These are phyloP conservation scores for Torulaspora delbrueckii DNA, from an alignment of 805 yeast genomes.

Conservation along the genomic window DNA sequence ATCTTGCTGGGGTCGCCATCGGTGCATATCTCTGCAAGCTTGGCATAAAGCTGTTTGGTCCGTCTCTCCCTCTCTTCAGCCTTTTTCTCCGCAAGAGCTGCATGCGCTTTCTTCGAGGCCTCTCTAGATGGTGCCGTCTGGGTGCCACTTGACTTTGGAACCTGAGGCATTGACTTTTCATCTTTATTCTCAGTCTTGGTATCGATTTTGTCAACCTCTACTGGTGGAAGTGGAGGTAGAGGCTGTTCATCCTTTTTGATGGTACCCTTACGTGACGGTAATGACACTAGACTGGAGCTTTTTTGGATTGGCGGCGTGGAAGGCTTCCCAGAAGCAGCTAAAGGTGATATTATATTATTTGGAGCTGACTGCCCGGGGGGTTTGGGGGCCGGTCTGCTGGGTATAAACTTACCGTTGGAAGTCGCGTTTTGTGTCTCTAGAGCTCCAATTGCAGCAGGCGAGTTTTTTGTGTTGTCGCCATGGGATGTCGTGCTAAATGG, in stretches of 20 bases:
- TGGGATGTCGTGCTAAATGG: slow-evolving; percentile 10
- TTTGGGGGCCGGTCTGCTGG: slow-evolving; percentile 64
- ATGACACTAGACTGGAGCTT: slow-evolving; percentile 6
- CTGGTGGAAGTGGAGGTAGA: slow-evolving; percentile 24
- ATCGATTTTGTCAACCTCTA: background rate
- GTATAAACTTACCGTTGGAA: slow-evolving; percentile 45
- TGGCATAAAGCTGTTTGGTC: slow-evolving; percentile 67
- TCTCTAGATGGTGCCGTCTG: slow-evolving; percentile 13
- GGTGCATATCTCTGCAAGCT: slow-evolving; percentile 70
- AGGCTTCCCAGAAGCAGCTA: slow-evolving; percentile 2
- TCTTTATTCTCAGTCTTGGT: slow-evolving; percentile 1
- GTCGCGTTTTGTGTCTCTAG: background rate
- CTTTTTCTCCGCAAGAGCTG: slow-evolving; percentile 55
- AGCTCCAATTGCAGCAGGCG: slow-evolving; percentile 2
- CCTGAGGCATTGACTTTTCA: slow-evolving; percentile 27
- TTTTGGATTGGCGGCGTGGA: slow-evolving; percentile 7
- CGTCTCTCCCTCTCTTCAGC: slow-evolving; percentile 72
- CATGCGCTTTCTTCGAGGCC: slow-evolving; percentile 26
- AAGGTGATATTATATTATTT: slow-evolving; percentile 3
- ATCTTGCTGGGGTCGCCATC: slow-evolving; percentile 75
- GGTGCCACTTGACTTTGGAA: slow-evolving; percentile 36
- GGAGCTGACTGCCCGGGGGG: slow-evolving; percentile 39
- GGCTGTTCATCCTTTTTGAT: slow-evolving; percentile 25
- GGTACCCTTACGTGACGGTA: slow-evolving; percentile 18
- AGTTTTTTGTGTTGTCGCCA: slow-evolving; percentile 1